Conservation (phyloP, 805 yeast species). For the Starmera dryadoides region DNA sequence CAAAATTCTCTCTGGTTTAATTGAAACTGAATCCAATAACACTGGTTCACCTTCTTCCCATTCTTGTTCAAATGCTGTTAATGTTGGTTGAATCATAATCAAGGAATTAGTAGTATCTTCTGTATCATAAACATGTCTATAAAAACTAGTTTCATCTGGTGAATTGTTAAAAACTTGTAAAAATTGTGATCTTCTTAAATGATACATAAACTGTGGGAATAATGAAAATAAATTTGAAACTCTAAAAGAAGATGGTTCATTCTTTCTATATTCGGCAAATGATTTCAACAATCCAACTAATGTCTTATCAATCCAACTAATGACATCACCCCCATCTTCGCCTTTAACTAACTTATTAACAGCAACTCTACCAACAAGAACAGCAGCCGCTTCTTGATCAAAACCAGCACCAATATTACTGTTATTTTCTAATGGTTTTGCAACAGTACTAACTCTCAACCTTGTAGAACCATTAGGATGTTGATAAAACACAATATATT, state of each 20-base stretch:
- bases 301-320: conserved; percentile 42
- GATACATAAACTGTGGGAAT: conserved; percentile 63
- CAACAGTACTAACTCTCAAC: conserved; percentile 53
- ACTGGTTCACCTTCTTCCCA: conserved; percentile 53
- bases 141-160: conserved; percentile 65
- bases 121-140: conserved; percentile 52
- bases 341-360: conserved; percentile 26
- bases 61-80: conserved; percentile 43
- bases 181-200: conserved; percentile 59
- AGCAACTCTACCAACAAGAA: conserved; percentile 49
- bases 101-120: conserved; percentile 56
- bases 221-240: conserved; percentile 42
- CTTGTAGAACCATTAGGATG: conserved; percentile 52
- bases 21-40: conserved; percentile 54
- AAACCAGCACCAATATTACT: conserved; percentile 39
- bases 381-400: conserved; percentile 68
- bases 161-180: conserved; percentile 62
- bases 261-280: conserved; percentile 41
- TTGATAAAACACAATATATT: conserved; percentile 54
- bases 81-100: conserved; percentile 65
- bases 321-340: conserved; percentile 29
- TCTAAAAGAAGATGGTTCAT: conserved; percentile 40
- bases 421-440: conserved; percentile 32
- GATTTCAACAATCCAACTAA: conserved; percentile 39
- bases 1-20: conserved; percentile 48